Base-by-base conservation (phyloP, 2,329 filamentous ascomycete genomes). In the Colletotrichum graminicola region DNA sequence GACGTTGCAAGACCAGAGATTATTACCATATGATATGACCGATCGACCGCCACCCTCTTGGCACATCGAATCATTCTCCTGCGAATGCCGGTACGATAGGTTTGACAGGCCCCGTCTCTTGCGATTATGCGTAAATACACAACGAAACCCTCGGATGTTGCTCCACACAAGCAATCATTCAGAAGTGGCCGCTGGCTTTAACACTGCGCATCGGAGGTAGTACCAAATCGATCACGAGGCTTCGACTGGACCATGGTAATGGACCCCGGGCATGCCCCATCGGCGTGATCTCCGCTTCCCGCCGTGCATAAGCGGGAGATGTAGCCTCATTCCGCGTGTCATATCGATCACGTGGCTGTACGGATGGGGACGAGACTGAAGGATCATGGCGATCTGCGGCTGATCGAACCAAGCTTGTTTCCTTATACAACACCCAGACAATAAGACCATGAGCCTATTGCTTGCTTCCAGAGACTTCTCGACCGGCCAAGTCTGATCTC, bases 281-380 rank as follows among this genome's bases (percentile, higher is more conserved):
- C 34, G 23, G 14, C 45, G 65, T 71, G 52, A 63, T 62, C 39
- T 57, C 57, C 67, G 52, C 52, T 71, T 70, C 65, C 68, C 65
- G 68, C 54, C 45, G 23, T 71, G 68, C 68, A 71, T 71, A 68
- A 55, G 51, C 65, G 64, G 68, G 59, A 71, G 59, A 71, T 68
- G 68, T 59, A 62, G 52, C 56, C 55, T 36, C 43, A 36, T 54
- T 71, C 59, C 68, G 64, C 68, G 68, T 71, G 68, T 68, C 59
- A 68, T 52, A 59, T 41, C 14, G 36, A 61, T 71, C 68, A 71
- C 68, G 68, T 71, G 68, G 64, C 5, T 21, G 18, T 45, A 11
- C 43, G 18, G 12, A 43, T 51, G 43, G 36, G 16, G 52, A 43
- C n/a, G 12, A 47, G 29, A 11, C 32, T 62, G 29, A 16, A n/a